Base-by-base conservation (phyloP, 2,329 filamentous ascomycete genomes). In the Calonectria henricotiae region DNA sequence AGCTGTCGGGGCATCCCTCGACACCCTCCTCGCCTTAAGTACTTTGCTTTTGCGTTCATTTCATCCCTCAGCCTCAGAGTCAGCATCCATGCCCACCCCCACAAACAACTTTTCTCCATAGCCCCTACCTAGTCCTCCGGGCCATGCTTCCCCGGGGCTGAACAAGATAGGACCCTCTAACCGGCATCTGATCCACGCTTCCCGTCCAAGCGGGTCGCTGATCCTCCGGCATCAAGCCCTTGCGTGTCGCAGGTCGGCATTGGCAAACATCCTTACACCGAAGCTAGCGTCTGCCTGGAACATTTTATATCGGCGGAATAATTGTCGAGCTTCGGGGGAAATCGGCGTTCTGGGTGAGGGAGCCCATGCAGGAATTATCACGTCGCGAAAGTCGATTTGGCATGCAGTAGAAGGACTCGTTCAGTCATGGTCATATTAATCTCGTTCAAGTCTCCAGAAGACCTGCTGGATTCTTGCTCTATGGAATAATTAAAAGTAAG, bases 11-110 rank as follows among this genome's bases (percentile, higher is more conserved):
- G 11, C 30, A 17, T 13, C n/a, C 37, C 46, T 32, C 41, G 32
- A 58, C 32, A 17, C 20, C 32, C 23, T 51, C 20, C 47, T 55
- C 37, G 20, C 32, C 39, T 65, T 69, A 39, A 43, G 62, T 62
- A 46, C 27, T 60, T 47, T 43, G 41, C 51, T 43, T 25, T 35
- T 30, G 23, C 51, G 63, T 49, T 63, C 27, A 65, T 65, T 65
- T 55, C 67, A 61, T 47, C 32, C 62, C 54, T 55, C 62, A 62
- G 67, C 62, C 67, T 65, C 67, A 69, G 61, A 55, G 32, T 15
- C 47, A 37, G 43, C 62, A 61, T 37, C 62, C 67, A 62, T 69
- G 67, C 39, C 30, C 44, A 65, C 62, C 62, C 55, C 55, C 62
- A 55, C 55, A 62, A 65, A 51, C 35, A 25, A 60, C 15, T 23